Conservation (phyloP, 164 flowering plant species). For the Piper longum region DNA sequence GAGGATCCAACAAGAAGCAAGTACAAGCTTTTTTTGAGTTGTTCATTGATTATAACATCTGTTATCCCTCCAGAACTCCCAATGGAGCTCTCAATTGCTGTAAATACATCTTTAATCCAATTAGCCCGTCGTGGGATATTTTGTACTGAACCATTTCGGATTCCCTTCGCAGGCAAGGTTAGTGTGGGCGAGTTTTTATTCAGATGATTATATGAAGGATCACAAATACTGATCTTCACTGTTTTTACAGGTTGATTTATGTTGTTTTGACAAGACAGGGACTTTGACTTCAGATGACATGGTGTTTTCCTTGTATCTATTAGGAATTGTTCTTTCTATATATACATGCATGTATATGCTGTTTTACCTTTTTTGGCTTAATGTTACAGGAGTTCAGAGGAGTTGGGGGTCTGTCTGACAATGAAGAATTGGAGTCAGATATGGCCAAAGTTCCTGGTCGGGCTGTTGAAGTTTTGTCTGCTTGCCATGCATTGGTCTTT, state of each 20-base stretch:
- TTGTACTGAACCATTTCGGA: conserved; percentile 96
- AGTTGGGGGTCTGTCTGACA: conserved; percentile 53
- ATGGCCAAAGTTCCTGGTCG: conserved; percentile 57
- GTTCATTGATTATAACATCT: conserved; percentile 92
- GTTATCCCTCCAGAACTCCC: conserved; percentile 99
- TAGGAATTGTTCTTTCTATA: not conserved
- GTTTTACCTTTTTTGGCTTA: not conserved
- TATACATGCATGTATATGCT: not conserved
- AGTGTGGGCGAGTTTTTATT: not conserved
- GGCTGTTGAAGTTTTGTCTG: conserved; percentile 69
- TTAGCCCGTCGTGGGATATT: conserved; percentile 91
- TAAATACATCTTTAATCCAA: conserved; percentile 92
- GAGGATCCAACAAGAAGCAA: conserved; percentile 98
- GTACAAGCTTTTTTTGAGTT: conserved; percentile 88
- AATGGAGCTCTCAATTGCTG: conserved; percentile 98
- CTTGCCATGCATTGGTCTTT: conserved; percentile 95
- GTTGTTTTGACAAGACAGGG: conserved; percentile 98
- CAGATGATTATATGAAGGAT: not conserved
- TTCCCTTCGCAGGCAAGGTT: conserved; percentile 99
- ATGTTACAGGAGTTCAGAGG: conserved; percentile 76
- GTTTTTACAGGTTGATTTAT: conserved; percentile 76
- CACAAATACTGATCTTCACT: not conserved
- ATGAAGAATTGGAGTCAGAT: conserved; percentile 49
- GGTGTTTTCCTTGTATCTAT: conserved; percentile 30
- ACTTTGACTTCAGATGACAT: conserved; percentile 98